Evolutionary conservation across 2,329 filamentous ascomycete species (phyloP), one percentile per base, ranked within the genome.

Genomic region (Rhexocercosporidium sp.): DNA sequence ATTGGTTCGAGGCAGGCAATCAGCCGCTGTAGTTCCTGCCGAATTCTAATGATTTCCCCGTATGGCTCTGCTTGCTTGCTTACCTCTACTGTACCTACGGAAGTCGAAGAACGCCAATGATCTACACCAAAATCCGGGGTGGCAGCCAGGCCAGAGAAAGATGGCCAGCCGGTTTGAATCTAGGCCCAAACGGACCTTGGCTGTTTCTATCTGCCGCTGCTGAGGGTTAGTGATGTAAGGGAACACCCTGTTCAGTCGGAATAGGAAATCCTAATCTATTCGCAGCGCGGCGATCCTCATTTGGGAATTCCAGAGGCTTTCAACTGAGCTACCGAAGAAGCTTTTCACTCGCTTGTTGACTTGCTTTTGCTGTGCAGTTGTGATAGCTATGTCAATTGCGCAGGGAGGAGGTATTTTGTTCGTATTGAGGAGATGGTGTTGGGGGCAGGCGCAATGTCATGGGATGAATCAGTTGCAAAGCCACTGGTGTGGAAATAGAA

Each of bases 91-190:
- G n/a, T n/a, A n/a, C n/a, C n/a, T n/a, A n/a, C n/a, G n/a, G n/a
- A n/a, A n/a, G n/a, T n/a, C n/a, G n/a, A n/a, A 31, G 34, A 60
- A 29, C 53, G 59, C 59, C 60, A 59, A 68, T 66, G 68, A 70
- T 70, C 68, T 47, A 65, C 68, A 59, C n/a, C n/a, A 53, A 65
- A 70, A 62, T 62, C 68, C 31, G 68, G 68, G 68, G 63, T 60
- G 37, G 16, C 9, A 18, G 29, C 22, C 18, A 39, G 31, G 14
- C n/a, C n/a, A 54, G 25, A 18, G 22, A 25, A 20, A 29, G 25
- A 7, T n/a, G 3, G 20, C 4, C 27, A 29, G 49, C 31, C 12
- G 54, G 31, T 57, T 39, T 25, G 31, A 31, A 57, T 25, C 54
- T 57, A 41, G 34, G 25, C 54, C 54, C 31, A 41, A 41, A 18